These are phyloP conservation scores for Willaertia magna DNA, from an alignment of 208 protist species.

Conservation along the genomic window DNA sequence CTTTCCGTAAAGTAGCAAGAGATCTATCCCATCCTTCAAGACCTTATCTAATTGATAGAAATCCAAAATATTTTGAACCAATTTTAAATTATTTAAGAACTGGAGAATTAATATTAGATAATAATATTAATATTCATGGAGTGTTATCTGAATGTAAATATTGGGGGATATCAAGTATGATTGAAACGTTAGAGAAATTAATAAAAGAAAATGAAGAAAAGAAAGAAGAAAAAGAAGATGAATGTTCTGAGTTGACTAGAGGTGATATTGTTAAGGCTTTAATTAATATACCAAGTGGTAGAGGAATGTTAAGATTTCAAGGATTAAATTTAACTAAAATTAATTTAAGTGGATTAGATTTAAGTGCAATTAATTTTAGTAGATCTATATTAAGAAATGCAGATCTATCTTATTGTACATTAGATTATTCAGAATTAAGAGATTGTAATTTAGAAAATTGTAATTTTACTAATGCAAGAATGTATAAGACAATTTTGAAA, in stretches of 20 bases:
- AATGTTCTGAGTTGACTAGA: background rate
- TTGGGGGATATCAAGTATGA: background rate
- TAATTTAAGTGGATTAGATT: background rate
- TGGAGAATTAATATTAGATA: constrained; percentile 9
- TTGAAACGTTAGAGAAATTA: background rate
- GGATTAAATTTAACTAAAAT: background rate
- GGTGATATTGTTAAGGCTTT: background rate
- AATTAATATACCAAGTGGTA: background rate
- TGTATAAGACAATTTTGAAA: background rate
- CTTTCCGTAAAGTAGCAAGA: background rate
- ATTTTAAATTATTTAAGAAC: constrained; percentile 7
- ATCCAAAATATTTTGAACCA: constrained; percentile 13
- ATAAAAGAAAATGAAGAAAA: background rate
- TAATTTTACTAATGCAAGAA: background rate
- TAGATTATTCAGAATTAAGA: background rate
- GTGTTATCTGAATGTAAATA: constrained; percentile 5
- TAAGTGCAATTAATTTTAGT: background rate
- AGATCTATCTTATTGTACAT: background rate
- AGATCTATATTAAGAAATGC: background rate
- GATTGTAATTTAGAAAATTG: background rate
- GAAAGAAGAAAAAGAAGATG: background rate
- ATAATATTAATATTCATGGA: background rate
- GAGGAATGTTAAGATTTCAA: background rate
- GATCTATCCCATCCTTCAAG: background rate
- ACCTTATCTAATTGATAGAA: constrained; percentile 14